phyloP scores from a whole-genome alignment of 1,284 basidiomycete species.

The Malassezia dermatis region DNA sequence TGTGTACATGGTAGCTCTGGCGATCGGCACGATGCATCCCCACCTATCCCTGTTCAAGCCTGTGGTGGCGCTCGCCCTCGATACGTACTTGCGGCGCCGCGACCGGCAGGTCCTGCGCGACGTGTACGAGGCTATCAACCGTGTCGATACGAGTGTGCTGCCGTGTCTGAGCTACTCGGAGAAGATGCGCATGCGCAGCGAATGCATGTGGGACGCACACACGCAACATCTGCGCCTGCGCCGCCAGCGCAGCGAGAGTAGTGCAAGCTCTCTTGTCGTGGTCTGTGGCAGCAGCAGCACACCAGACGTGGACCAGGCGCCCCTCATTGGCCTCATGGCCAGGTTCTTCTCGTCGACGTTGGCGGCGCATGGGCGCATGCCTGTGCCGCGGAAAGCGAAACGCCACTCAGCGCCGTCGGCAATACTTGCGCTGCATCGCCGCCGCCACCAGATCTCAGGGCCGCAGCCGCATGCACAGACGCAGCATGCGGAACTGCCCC shows the following conservation, averaged over 20 bases:
- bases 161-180: slow-evolving; percentile 69
- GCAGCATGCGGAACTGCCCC: not conserved
- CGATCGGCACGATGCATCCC: slow-evolving; percentile 85
- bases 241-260: not conserved
- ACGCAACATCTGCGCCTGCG: not conserved
- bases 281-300: not conserved
- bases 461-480: not conserved
- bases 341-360: not conserved
- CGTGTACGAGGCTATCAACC: slow-evolving; percentile 84
- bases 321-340: not conserved
- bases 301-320: not conserved
- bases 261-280: not conserved
- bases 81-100: slow-evolving; percentile 69
- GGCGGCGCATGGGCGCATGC: not conserved
- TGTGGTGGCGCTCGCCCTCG: slow-evolving; percentile 79
- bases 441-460: not conserved
- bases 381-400: not conserved
- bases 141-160: slow-evolving; percentile 71
- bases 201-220: slow-evolving; percentile 60
- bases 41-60: slow-evolving; percentile 99
- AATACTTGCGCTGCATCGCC: not conserved
- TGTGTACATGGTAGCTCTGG: slow-evolving; percentile 68
- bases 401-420: not conserved
- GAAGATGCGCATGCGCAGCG: slow-evolving; percentile 75
- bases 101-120: slow-evolving; percentile 63